phyloP scores from a whole-genome alignment of 2,329 filamentous ascomycete genomes.

The Clonostachys solani region DNA sequence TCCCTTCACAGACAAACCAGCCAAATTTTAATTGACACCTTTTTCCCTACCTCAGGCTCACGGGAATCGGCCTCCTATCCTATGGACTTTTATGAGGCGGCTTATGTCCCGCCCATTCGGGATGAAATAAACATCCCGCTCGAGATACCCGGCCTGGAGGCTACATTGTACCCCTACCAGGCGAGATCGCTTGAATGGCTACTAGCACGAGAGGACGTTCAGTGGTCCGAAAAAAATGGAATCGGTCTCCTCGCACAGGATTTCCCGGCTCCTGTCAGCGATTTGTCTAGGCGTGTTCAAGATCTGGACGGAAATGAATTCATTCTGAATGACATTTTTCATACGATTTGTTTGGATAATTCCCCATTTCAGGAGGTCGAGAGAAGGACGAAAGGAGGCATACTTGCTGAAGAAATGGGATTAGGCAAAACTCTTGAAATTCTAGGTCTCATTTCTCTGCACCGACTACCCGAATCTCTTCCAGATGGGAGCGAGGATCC shows the following conservation, averaged over 20 bases:
- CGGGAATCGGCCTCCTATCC: constrained; percentile 30
- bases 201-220: constrained; percentile 58
- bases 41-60: constrained; percentile 16
- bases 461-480: constrained; percentile 35
- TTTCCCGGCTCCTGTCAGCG: constrained; percentile 6
- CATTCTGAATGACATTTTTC: constrained; percentile 60
- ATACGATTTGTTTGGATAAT: constrained; percentile 49
- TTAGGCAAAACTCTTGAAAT: constrained; percentile 78
- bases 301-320: constrained; percentile 30
- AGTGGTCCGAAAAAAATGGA: constrained; percentile 26
- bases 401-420: constrained; percentile 80
- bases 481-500: constrained; percentile 1
- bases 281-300: constrained; percentile 22
- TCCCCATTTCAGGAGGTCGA: constrained; percentile 35
- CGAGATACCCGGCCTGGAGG: constrained; percentile 35
- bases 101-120: constrained; percentile 52
- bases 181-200: constrained; percentile 68
- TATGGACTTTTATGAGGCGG: constrained; percentile 64
- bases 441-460: constrained; percentile 63
- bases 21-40: constrained; percentile 25
- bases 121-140: constrained; percentile 31
- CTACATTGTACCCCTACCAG: constrained; percentile 68
- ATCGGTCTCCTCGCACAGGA: not conserved
- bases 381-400: constrained; percentile 49
- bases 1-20: constrained; percentile 21